These are phyloP conservation scores for Auxenochlorella pyrenoidosa DNA, from an alignment of 139 green algal species.

Conservation along the genomic window DNA sequence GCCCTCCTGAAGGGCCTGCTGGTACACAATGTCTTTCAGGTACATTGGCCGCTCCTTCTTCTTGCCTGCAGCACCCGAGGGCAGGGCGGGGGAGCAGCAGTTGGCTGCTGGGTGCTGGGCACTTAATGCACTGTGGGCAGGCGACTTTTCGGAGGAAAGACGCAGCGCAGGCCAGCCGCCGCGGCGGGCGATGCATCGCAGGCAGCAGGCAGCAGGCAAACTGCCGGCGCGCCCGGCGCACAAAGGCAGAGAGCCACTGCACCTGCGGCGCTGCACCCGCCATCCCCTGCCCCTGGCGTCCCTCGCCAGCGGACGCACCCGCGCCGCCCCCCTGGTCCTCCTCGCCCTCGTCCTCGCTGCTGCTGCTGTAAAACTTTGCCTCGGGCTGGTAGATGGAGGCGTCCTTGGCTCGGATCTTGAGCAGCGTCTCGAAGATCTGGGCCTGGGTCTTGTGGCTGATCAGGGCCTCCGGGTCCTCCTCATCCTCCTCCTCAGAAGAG, in stretches of 20 bases:
- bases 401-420: constrained; percentile 78
- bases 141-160: neutral
- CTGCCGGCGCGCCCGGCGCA: too few species aligned
- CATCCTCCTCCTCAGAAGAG: constrained; percentile 30
- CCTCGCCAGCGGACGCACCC: neutral
- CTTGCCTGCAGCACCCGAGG: neutral
- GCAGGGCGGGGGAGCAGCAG: neutral
- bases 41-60: constrained; percentile 71
- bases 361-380: constrained; percentile 70
- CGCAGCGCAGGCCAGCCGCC: neutral
- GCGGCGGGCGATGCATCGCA: neutral
- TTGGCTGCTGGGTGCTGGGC: too few species aligned
- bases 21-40: constrained; percentile 84
- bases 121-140: neutral
- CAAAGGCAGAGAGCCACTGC: too few species aligned
- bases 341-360: constrained; percentile 51
- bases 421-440: constrained; percentile 78
- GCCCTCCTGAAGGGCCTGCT: constrained; percentile 73
- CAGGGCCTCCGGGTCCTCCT: constrained; percentile 62
- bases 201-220: neutral
- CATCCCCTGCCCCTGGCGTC: too few species aligned
- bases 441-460: constrained; percentile 65
- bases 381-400: constrained; percentile 76
- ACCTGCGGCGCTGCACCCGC: too few species aligned
- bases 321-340: constrained; percentile 7